Evolutionary conservation across 805 yeast species (phyloP), one percentile per base, ranked within the genome.

Genomic region (Starmerella floris): DNA sequence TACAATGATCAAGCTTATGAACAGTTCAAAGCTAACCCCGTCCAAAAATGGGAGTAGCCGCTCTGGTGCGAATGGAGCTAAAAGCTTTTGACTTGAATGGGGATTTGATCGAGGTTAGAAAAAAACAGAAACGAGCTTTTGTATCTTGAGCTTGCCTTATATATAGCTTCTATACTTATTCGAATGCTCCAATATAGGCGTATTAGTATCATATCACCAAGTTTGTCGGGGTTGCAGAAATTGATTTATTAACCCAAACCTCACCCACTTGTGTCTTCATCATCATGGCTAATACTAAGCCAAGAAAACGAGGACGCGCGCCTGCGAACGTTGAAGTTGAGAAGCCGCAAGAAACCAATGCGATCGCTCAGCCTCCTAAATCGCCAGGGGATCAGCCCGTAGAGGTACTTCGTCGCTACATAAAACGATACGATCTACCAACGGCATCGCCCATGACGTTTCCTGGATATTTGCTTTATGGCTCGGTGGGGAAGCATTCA

Each of bases 41-140:
- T 76, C 54, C 95, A 85, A 57, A 81, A 82, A 59, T 88, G 98
- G 97, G 79, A 60, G 37, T 50, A 30, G 31, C n/a, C n/a, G n/a
- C n/a, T n/a, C n/a, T n/a, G n/a, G n/a, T n/a, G n/a, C n/a, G n/a
- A n/a, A n/a, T n/a, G n/a, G n/a, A 15, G 16, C 9, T 10, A n/a
- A n/a, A n/a, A n/a, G n/a, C n/a, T n/a, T n/a, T n/a, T n/a, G n/a
- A n/a, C n/a, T n/a, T n/a, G n/a, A n/a, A n/a, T n/a, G n/a, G n/a
- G n/a, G n/a, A n/a, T n/a, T n/a, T n/a, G n/a, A n/a, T n/a, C n/a
- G n/a, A n/a, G n/a, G n/a, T n/a, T n/a, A n/a, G n/a, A n/a, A n/a
- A n/a, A n/a, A n/a, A n/a, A n/a, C n/a, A n/a, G n/a, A n/a, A n/a
- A n/a, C n/a, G n/a, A n/a, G n/a, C n/a, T n/a, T n/a, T n/a, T n/a